phyloP scores from a whole-genome alignment of 2,329 filamentous ascomycete genomes.

The Nemania bipapillata region DNA sequence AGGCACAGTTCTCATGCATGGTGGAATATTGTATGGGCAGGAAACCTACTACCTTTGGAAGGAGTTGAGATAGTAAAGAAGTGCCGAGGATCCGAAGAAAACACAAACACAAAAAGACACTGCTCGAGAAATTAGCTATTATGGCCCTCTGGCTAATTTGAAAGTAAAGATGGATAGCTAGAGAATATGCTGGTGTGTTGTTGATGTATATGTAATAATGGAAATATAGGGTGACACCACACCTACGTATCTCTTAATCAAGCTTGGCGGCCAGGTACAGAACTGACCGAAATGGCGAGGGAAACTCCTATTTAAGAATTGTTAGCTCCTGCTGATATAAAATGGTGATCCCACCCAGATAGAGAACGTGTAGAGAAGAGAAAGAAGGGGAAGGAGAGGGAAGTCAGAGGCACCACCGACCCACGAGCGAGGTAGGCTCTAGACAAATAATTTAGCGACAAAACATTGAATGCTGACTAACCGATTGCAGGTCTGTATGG shows the following conservation, averaged over 20 bases:
- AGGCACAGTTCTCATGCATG: not conserved
- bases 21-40: not conserved
- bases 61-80: not conserved
- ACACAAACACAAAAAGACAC: not conserved
- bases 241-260: slow-evolving; percentile 8
- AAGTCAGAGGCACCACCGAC: not conserved
- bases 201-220: not conserved
- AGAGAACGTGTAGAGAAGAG: no score
- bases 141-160: not conserved
- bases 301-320: not conserved
- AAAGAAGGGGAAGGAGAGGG: not conserved
- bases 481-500: not conserved
- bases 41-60: not conserved
- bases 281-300: not conserved
- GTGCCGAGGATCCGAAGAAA: not conserved
- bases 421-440: not conserved
- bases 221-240: not conserved
- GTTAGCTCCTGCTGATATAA: slow-evolving; percentile 8
- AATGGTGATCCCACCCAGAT: not conserved
- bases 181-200: not conserved
- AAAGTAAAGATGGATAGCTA: not conserved
- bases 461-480: slow-evolving; percentile 11
- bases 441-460: not conserved
- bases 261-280: not conserved
- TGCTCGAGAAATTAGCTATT: not conserved